phyloP scores from a whole-genome alignment of 345 rosid genomes.

The Capsella bursapastoris region DNA sequence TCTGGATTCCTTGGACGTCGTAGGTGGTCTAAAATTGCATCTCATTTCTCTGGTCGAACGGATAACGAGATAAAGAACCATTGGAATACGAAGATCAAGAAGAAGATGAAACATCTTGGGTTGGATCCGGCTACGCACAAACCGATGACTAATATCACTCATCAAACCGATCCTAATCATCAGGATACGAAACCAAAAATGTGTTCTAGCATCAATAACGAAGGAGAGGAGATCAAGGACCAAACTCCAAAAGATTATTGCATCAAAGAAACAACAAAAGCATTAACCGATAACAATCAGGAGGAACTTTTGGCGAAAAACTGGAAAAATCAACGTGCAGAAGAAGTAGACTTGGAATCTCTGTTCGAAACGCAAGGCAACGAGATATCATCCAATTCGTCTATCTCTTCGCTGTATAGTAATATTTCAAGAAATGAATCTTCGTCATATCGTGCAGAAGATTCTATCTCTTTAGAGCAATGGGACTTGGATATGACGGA shows the following conservation, averaged over 20 bases:
- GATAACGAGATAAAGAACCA: slow-evolving; percentile 96
- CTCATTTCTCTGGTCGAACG: slow-evolving; percentile 89
- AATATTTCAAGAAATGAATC: slow-evolving; percentile 39
- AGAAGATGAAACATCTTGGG: slow-evolving; percentile 71
- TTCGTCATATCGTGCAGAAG: slow-evolving; percentile 48
- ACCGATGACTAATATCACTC: slow-evolving; percentile 38
- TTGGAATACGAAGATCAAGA: slow-evolving; percentile 92
- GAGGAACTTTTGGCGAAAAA: slow-evolving; percentile 40
- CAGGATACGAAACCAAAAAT: slow-evolving; percentile 28
- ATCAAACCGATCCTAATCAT: slow-evolving; percentile 25
- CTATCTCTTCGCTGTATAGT: slow-evolving; percentile 38
- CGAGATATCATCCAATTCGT: slow-evolving; percentile 46
- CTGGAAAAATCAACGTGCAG: slow-evolving; percentile 48
- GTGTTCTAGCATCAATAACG: slow-evolving; percentile 18
- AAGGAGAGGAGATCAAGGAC: slow-evolving; percentile 40
- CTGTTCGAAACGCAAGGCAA: slow-evolving; percentile 45
- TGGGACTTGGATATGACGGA: slow-evolving; percentile 62
- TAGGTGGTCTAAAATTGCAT: slow-evolving; percentile 96
- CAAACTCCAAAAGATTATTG: slow-evolving; percentile 36
- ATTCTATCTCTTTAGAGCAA: slow-evolving; percentile 44
- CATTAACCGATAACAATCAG: slow-evolving; percentile 18
- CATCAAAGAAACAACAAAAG: slow-evolving; percentile 22
- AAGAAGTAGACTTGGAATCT: slow-evolving; percentile 48
- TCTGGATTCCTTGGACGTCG: slow-evolving; percentile 30
- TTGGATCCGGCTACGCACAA: slow-evolving; percentile 68